Percentiles rank a stretch among this genome's conserved stretches.
Conservation (phyloP, 108 stramenopile species). For the Nitzschia sp. region DNA sequence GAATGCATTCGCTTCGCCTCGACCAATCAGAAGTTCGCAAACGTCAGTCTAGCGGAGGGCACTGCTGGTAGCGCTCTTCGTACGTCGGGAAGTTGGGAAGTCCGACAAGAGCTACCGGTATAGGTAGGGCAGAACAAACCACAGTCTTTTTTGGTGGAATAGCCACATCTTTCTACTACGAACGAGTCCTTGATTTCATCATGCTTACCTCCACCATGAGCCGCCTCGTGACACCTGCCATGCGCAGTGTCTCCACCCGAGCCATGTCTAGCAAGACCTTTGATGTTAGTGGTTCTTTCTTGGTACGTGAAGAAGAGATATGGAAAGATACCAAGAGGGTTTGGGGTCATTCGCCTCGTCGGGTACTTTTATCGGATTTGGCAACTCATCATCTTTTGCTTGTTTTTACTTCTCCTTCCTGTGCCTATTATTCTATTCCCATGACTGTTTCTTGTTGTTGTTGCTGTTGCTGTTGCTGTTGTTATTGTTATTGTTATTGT, state of each 20-base stretch:
- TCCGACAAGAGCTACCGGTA: no score
- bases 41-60: no score
- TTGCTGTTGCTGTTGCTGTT: no score
- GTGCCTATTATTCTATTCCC: not conserved
- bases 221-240: conserved; percentile 12
- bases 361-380: not conserved
- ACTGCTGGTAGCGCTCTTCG: no score
- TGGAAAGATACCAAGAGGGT: not conserved
- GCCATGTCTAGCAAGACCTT: conserved; percentile 48
- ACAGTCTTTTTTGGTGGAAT: no score
- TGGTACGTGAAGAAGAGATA: conserved; percentile 33
- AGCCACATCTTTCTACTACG: no score
- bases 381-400: not conserved
- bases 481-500: not conserved
- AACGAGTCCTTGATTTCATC: no score
- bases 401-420: not conserved
- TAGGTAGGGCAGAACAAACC: no score
- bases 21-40: no score
- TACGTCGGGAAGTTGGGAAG: no score
- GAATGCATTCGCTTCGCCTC: no score
- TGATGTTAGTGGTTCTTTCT: conserved; percentile 74
- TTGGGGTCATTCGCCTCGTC: not conserved
- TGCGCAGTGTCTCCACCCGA: conserved; percentile 15
- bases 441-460: not conserved
- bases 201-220: conserved; percentile 14